phyloP scores from a whole-genome alignment of 345 rosid species.

The Eucalyptus pumila region DNA sequence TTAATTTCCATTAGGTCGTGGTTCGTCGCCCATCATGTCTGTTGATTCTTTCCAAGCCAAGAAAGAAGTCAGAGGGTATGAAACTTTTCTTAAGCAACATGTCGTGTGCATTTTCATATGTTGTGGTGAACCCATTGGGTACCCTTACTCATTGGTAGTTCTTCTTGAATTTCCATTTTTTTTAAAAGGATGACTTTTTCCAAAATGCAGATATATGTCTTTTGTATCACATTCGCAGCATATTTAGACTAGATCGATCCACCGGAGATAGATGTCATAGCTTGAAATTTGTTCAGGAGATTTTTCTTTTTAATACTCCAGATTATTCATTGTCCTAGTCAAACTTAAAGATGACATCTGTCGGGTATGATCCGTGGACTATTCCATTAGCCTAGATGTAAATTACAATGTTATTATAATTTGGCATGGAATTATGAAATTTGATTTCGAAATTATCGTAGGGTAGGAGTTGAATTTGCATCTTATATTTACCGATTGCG shows the following conservation, averaged over 20 bases:
- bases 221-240: not conserved
- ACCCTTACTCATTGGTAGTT: not conserved
- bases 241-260: not conserved
- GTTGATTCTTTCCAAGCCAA: not conserved
- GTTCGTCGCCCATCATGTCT: not conserved
- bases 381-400: not conserved
- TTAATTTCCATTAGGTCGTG: not conserved
- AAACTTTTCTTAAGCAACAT: not conserved
- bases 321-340: not conserved
- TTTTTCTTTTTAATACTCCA: not conserved
- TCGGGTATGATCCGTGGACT: not conserved
- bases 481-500: not conserved
- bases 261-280: not conserved
- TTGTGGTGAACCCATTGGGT: not conserved
- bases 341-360: not conserved
- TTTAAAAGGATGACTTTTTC: not conserved
- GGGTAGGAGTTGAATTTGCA: not conserved
- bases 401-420: not conserved
- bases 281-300: not conserved
- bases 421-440: not conserved
- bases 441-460: not conserved
- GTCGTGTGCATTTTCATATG: not conserved
- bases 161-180: not conserved
- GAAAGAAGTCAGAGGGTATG: not conserved
- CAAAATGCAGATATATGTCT: not conserved